Evolutionary conservation across 495 filamentous ascomycete genomes (phyloP), one percentile per base, ranked within the genome.

Genomic region (Tetracladium setigerum): DNA sequence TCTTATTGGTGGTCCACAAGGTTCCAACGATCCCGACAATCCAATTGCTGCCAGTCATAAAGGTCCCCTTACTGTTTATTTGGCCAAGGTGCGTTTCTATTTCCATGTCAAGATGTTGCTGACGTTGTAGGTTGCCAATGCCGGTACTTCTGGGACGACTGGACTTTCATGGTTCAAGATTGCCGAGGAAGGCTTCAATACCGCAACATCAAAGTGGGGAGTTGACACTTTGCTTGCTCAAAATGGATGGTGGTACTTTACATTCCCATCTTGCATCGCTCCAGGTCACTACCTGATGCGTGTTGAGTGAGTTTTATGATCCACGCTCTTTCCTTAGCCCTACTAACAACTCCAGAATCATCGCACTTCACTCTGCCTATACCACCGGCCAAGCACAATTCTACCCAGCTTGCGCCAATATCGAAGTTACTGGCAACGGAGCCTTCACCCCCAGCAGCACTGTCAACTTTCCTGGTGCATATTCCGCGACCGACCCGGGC

Each of bases 401-500:
- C 55, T 74, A 76, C 50, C 53, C 59, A 17, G 46, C 50, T 6
- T 77, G 74, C 52, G 74, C 74, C 2, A 72, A 77, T 56, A 71
- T 79, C 61, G 69, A 69, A 50, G 64, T 77, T 34, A 62, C 66
- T 14, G 67, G 72, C 41, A 62, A 59, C 30, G 73, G 76, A 42
- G 61, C 61, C 24, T 69, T 65, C 41, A 59, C 60, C 4, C 69
- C 70, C 0, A 58, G 55, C 31, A 41, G 62, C 43, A 77, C 74
- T 2, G 72, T 79, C 33, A 68, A 62, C 57, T 72, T 79, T 61
- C 77, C 76, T 1, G 75, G 76, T 27, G 71, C 68, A 9, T 77
- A 76, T 59, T 59, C 62, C 52, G 57, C 68, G 35, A 68, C 47
- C 36, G 66, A 77, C 57, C 67, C 74, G 22, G 71, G 73, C 31